Conservation (phyloP, 129 eudicot genomes). For the Ambrosia artemisiifolia region DNA sequence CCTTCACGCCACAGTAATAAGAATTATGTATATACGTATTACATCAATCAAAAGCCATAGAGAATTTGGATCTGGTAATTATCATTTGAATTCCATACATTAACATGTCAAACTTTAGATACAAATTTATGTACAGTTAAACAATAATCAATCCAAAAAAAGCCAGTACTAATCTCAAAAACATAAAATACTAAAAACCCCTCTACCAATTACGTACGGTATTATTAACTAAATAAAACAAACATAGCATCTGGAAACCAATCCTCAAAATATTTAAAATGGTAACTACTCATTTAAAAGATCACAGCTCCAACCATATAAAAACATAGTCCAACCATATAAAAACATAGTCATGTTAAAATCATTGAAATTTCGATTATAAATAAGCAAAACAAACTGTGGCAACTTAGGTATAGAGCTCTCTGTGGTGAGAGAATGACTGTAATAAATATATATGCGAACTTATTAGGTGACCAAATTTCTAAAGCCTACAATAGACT, state of each 20-base stretch:
- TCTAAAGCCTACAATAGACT: slow-evolving; percentile 1
- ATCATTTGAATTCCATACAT: slow-evolving; percentile 1
- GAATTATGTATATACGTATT: slow-evolving; percentile 6
- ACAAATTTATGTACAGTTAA: background rate
- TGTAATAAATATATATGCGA: background rate
- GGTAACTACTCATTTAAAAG: background rate
- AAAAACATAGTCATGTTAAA: background rate
- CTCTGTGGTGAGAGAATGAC: background rate
- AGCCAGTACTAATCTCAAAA: slow-evolving; percentile 4
- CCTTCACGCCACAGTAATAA: slow-evolving; percentile 42
- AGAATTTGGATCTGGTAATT: background rate
- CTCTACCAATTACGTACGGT: background rate
- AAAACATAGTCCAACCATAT: background rate
- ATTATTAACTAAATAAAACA: background rate
- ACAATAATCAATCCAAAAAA: background rate
- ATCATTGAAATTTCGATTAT: background rate
- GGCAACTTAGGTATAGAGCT: background rate
- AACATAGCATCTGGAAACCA: background rate
- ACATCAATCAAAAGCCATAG: background rate
- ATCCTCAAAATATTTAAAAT: slow-evolving; percentile 1
- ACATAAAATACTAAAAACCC: background rate
- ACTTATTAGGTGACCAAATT: background rate
- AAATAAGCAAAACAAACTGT: background rate
- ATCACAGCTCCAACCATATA: background rate
- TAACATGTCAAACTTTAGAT: background rate